Evolutionary conservation across 228 moss, liverwort and hornwort genomes (phyloP), one percentile per base, ranked within the genome.

Genomic region (Sphagnum magellanicum): DNA sequence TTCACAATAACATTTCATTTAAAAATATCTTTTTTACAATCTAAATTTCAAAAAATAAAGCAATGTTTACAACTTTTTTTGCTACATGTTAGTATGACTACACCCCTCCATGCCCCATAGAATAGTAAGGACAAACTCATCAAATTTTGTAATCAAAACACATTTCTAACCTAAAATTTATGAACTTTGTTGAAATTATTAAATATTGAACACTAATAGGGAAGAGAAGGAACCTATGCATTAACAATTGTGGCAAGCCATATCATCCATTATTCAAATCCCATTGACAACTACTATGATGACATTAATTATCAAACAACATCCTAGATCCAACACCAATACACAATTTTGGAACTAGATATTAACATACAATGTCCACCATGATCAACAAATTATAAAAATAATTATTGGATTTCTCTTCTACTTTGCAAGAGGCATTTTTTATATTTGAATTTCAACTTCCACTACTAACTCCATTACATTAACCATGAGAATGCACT

Each of bases 251-350:
- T 52, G 91, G 89, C 76, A 91, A 79, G 60, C 91, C 91, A 32
- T 32, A 74, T 84, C 87, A 58, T 89, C 91, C 10, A 91, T 79
- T 67, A 89, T 74, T 68, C 92, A 82, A 67, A 92, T 82, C 55
- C 92, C 92, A 75, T 87, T 85, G 65, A 87, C 90, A 5, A 89
- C 83, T 59, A 85, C 90, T 79, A 92, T 67, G 66, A 92, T 83
- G 52, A 89, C 83, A 63, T 75, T 87, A 51, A 89, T 80, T 59
- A 89, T 92, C 11, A 89, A 90, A 73, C 92, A 88, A 72, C 92
- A 92, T 59, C 90, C 88, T 85, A 90, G 80, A 60, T 90, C 90
- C 67, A 84, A 88, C 48, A 83, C 68, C 67, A 86, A 86, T 72
- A 85, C 85, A 78, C 88, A 88, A 72, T 75, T 82, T 88, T 92